phyloP scores from a whole-genome alignment of 108 stramenopile species.

The Cyclotella baltica region DNA sequence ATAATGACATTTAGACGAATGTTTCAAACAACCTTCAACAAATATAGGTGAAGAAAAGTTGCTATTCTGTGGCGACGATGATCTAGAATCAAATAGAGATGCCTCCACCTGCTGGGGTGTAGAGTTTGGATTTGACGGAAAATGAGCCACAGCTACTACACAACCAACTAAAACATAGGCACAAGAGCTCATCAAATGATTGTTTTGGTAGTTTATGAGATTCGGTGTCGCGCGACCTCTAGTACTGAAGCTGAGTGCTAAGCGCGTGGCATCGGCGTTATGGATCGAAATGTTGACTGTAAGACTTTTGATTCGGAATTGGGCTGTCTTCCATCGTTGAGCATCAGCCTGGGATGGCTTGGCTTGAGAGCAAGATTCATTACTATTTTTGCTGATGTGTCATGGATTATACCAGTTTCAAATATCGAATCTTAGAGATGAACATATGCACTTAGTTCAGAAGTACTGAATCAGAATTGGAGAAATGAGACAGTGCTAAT shows the following conservation, averaged over 20 bases:
- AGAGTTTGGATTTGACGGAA: constrained; percentile 40
- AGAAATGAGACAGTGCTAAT: too few species aligned
- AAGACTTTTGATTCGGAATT: constrained; percentile 25
- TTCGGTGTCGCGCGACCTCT: constrained; percentile 61
- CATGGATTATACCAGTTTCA: constrained; percentile 61
- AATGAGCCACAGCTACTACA: constrained; percentile 55
- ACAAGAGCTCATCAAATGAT: constrained; percentile 76
- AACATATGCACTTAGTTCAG: too few species aligned
- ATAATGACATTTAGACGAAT: constrained; percentile 81
- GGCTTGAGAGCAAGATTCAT: constrained; percentile 74
- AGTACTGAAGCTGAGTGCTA: constrained; percentile 78
- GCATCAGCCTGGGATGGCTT: constrained; percentile 68
- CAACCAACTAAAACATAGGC: constrained; percentile 74
- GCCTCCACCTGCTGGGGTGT: too few species aligned
- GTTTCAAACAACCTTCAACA: too few species aligned
- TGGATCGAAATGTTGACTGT: constrained; percentile 53
- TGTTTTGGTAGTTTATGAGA: constrained; percentile 66
- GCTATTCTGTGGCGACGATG: too few species aligned
- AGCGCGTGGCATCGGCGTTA: constrained; percentile 82
- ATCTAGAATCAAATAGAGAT: too few species aligned
- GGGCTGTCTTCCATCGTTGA: constrained; percentile 46
- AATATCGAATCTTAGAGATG: too few species aligned
- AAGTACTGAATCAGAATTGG: too few species aligned
- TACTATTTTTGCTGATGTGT: constrained; percentile 52
- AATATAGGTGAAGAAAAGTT: too few species aligned